Evolutionary conservation across 2,329 filamentous ascomycete genomes (phyloP).

Genomic region (Ilyonectria robusta): DNA sequence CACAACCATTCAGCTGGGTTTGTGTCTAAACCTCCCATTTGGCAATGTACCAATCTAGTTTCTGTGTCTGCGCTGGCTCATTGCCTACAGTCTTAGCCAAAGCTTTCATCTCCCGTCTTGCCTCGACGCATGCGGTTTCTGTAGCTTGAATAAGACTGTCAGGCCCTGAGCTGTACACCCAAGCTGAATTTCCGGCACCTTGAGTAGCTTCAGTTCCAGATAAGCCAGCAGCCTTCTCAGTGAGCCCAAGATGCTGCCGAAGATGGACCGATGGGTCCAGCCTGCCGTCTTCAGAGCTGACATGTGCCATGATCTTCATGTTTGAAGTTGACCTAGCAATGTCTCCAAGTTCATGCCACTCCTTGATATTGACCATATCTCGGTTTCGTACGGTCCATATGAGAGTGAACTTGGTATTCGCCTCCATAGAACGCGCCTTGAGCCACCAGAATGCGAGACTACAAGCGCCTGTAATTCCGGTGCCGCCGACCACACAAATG

Average conservation of each 20-base stretch:
- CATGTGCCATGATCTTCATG: conserved; percentile 6
- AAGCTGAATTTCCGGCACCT: background rate
- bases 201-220: background rate
- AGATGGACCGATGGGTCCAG: conserved; percentile 10
- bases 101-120: background rate
- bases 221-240: background rate
- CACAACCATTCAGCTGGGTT: too few relatives aligned
- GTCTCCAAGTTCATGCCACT: conserved; percentile 18
- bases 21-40: background rate
- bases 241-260: conserved; percentile 1
- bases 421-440: background rate
- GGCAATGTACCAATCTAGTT: background rate
- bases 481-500: conserved; percentile 25
- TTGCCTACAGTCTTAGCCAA: background rate
- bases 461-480: conserved; percentile 17
- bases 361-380: conserved; percentile 7
- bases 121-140: background rate
- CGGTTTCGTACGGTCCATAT: conserved; percentile 22
- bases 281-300: conserved; percentile 15
- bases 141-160: background rate
- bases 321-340: background rate
- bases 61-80: background rate
- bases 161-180: background rate
- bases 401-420: conserved; percentile 17
- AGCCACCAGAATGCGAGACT: conserved; percentile 26